Conservation (phyloP, 2,329 filamentous ascomycete species). For the Escovopsis sp. region DNA sequence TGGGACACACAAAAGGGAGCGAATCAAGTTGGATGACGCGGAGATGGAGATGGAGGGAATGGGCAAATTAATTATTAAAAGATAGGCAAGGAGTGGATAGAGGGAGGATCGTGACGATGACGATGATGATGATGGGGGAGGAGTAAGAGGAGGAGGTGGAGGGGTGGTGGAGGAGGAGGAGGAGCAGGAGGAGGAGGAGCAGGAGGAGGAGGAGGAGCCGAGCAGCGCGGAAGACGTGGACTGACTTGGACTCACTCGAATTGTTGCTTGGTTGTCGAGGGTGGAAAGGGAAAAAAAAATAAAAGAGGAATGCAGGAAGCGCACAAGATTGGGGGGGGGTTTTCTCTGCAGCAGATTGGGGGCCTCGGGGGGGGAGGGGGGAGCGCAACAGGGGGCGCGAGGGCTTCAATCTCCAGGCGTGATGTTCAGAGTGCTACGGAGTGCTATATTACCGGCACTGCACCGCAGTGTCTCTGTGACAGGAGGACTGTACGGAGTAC, state of each 20-base stretch:
- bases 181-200: conserved; percentile 2
- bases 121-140: too few species aligned
- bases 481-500: too few species aligned
- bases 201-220: conserved; percentile 4
- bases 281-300: background rate
- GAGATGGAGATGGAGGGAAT: background rate
- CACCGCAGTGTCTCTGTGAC: too few species aligned
- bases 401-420: too few species aligned
- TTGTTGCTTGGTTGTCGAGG: background rate
- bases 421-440: too few species aligned
- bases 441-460: too few species aligned
- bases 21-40: background rate
- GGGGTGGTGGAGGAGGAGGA: background rate
- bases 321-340: background rate
- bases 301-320: background rate
- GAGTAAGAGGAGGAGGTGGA: background rate
- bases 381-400: too few species aligned
- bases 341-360: too few species aligned
- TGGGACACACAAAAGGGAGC: background rate
- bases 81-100: too few species aligned
- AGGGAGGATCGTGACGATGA: too few species aligned
- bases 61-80: too few species aligned
- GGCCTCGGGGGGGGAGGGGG: too few species aligned
- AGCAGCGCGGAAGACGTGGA: conserved; percentile 6
- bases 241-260: conserved; percentile 4